Percentiles rank a stretch among this genome's conserved stretches.
Conservation (phyloP, 140 eudicot species). For the Senecio squalidus region DNA sequence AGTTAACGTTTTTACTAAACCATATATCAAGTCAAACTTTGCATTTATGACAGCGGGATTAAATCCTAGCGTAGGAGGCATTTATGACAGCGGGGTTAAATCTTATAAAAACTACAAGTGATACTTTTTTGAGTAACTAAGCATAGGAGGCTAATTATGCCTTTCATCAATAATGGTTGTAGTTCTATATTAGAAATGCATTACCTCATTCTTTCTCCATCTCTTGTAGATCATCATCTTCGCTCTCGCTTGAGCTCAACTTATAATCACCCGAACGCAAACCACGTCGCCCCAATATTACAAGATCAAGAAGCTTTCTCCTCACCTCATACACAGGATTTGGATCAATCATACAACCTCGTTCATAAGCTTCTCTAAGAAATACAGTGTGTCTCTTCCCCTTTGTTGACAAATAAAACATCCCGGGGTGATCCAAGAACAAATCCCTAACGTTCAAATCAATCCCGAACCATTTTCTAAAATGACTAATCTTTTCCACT, state of each 20-base stretch:
- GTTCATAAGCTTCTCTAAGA: constrained; percentile 82
- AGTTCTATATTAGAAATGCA: not conserved
- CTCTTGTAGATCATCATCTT: constrained; percentile 30
- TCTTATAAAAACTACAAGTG: not conserved
- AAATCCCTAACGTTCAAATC: constrained; percentile 83
- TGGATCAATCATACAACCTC: constrained; percentile 68
- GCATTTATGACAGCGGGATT: not conserved
- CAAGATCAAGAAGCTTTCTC: constrained; percentile 82
- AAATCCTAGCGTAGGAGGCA: constrained; percentile 6
- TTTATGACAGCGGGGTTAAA: not conserved
- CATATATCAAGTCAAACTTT: not conserved
- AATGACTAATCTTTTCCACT: constrained; percentile 94
- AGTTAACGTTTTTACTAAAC: too few relatives aligned
- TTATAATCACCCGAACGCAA: constrained; percentile 34
- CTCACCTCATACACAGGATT: constrained; percentile 71
- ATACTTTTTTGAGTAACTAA: not conserved
- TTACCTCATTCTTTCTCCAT: constrained; percentile 32
- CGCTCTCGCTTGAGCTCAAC: constrained; percentile 25
- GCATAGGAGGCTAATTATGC: too few relatives aligned
- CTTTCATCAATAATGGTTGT: not conserved
- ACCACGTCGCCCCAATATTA: constrained; percentile 71
- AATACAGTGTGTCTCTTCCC: constrained; percentile 86
- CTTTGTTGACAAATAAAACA: constrained; percentile 84
- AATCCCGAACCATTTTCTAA: constrained; percentile 87
- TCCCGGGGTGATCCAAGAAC: constrained; percentile 95